Conservation (phyloP, 23 red algal genomes). For the Agarophyton chilense region DNA sequence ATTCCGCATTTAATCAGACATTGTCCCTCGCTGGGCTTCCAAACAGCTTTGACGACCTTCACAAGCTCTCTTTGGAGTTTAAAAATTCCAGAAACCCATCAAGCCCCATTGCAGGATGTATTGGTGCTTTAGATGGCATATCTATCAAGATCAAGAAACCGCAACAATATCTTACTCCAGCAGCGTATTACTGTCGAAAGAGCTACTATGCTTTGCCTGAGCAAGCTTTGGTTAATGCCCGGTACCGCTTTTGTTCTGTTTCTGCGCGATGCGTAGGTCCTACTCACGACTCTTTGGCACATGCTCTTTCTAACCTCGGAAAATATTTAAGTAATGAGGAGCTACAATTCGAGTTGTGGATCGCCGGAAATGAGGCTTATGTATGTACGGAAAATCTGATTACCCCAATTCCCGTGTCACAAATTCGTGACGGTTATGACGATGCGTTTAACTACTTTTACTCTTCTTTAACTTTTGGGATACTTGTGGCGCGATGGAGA, state of each 20-base stretch:
- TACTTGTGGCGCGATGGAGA: not conserved
- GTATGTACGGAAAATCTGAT: not conserved
- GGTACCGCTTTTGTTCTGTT: no score
- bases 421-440: not conserved
- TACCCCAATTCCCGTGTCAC: not conserved
- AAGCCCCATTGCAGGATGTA: not conserved
- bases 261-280: no score
- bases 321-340: no score
- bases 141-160: not conserved
- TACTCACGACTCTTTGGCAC: no score
- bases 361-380: slow-evolving; percentile 23
- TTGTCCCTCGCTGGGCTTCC: not conserved
- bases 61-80: not conserved
- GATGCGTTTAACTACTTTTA: slow-evolving; percentile 5
- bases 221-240: no score
- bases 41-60: not conserved
- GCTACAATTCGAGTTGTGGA: not conserved
- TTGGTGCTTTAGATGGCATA: slow-evolving; percentile 12
- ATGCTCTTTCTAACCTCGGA: no score
- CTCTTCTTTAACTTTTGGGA: not conserved
- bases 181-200: slow-evolving; percentile 1
- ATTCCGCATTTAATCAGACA: not conserved
- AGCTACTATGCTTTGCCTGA: not conserved
- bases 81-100: not conserved
- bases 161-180: not conserved